Evolutionary conservation across 2,329 filamentous ascomycete genomes (phyloP).

Genomic region (Diaporthe citri): DNA sequence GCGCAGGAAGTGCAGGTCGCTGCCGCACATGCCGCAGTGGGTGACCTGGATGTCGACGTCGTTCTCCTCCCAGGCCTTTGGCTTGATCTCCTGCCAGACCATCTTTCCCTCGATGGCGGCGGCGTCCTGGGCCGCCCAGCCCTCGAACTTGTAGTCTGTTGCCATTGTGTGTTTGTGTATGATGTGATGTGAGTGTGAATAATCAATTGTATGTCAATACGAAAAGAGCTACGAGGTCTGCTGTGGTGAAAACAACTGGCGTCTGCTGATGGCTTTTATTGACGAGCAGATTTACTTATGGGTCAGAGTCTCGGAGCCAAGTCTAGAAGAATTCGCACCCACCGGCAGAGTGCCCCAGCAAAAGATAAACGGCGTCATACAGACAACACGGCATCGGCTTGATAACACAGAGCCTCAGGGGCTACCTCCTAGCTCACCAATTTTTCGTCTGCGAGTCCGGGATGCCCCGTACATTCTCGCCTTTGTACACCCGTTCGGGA

Average conservation of each 20-base stretch:
- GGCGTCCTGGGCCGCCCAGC: conserved; percentile 61
- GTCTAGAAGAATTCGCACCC: background rate
- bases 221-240: background rate
- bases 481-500: background rate
- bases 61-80: conserved; percentile 75
- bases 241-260: background rate
- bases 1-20: conserved; percentile 69
- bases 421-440: background rate
- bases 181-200: background rate
- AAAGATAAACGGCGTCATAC: background rate
- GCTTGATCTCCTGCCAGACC: conserved; percentile 68
- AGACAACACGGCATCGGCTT: background rate
- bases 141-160: conserved; percentile 61
- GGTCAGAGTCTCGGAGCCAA: background rate
- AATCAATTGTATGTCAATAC: background rate
- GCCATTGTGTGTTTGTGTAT: conserved; percentile 32
- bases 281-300: background rate
- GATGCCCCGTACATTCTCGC: conserved; percentile 6
- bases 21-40: conserved; percentile 76
- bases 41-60: conserved; percentile 75
- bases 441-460: background rate
- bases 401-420: conserved; percentile 4
- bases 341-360: background rate
- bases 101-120: conserved; percentile 63
- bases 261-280: background rate